These are phyloP conservation scores for Pistacia integerrima DNA, from an alignment of 345 rosid species.

Conservation along the genomic window DNA sequence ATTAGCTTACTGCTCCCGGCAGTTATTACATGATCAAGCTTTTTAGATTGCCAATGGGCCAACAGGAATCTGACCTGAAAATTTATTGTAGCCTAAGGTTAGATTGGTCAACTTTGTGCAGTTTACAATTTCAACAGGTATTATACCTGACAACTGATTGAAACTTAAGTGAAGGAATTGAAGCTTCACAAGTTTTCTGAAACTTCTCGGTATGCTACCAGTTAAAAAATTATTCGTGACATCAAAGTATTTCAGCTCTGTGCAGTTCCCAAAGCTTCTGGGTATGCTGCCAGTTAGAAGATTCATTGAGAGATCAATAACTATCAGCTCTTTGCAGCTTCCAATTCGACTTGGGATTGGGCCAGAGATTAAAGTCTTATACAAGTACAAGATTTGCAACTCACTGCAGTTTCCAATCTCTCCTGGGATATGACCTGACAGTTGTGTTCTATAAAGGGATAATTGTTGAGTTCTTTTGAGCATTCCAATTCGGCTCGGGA, in stretches of 20 bases:
- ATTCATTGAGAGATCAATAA: too few species aligned
- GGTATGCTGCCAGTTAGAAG: too few species aligned
- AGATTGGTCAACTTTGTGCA: slow-evolving; percentile 68
- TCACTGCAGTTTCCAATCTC: slow-evolving; percentile 81
- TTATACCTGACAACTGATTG: slow-evolving; percentile 74
- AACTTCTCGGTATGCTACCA: slow-evolving; percentile 75
- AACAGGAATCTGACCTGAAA: slow-evolving; percentile 76
- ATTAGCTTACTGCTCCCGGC: slow-evolving; percentile 88
- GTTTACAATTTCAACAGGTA: slow-evolving; percentile 70
- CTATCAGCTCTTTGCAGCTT: too few species aligned
- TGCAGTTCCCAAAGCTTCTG: slow-evolving; percentile 51
- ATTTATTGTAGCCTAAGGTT: slow-evolving; percentile 66
- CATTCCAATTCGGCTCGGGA: slow-evolving; percentile 62
- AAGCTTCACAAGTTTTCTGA: slow-evolving; percentile 71
- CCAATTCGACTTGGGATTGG: slow-evolving; percentile 50
- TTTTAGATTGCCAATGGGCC: slow-evolving; percentile 51
- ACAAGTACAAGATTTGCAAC: slow-evolving; percentile 76
- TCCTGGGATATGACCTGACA: slow-evolving; percentile 78
- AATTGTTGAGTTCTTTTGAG: slow-evolving; percentile 70
- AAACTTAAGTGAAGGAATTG: slow-evolving; percentile 81
- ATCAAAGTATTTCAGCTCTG: slow-evolving; percentile 59
- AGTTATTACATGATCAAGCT: slow-evolving; percentile 66
- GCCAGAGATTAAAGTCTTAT: slow-evolving; percentile 86
- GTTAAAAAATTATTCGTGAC: slow-evolving; percentile 77
- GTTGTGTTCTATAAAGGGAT: slow-evolving; percentile 68